Percentiles rank a stretch among this genome's conserved stretches.
phyloP scores from a whole-genome alignment of 768 basidiomycete species.

The Russula virescens region DNA sequence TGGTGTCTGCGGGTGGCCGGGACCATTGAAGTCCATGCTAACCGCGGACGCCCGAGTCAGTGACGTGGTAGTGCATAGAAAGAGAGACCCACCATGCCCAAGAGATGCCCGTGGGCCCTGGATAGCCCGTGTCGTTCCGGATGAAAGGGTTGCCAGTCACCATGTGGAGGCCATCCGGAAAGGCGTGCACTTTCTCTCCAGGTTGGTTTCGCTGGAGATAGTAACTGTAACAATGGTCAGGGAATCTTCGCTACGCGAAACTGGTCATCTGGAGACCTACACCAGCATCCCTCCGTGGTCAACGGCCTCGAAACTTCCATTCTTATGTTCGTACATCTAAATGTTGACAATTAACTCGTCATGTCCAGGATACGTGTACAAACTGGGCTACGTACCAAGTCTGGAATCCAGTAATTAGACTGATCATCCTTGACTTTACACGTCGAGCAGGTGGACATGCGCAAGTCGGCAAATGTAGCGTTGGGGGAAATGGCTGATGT shows the following conservation, averaged over 20 bases:
- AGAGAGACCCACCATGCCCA: slow-evolving; percentile 25
- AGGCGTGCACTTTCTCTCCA: slow-evolving; percentile 10
- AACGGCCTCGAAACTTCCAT: slow-evolving; percentile 3
- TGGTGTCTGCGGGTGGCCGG: slow-evolving; percentile 7
- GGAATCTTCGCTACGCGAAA: not conserved
- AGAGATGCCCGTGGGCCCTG: slow-evolving; percentile 25
- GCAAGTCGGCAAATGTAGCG: slow-evolving; percentile 9
- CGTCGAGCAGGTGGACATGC: slow-evolving; percentile 9
- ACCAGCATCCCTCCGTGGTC: slow-evolving; percentile 15
- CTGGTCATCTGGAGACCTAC: not conserved
- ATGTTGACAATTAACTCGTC: not conserved
- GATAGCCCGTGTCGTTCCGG: slow-evolving; percentile 26
- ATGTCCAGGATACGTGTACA: not conserved
- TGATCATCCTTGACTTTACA: slow-evolving; percentile 20
- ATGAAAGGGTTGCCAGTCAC: slow-evolving; percentile 28
- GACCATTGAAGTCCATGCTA: slow-evolving; percentile 9
- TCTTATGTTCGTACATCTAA: slow-evolving; percentile 10
- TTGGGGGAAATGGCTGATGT: slow-evolving; percentile 1
- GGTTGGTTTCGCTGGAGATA: slow-evolving; percentile 12
- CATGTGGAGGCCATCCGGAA: slow-evolving; percentile 27
- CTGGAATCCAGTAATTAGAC: slow-evolving; percentile 18
- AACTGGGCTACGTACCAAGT: slow-evolving; percentile 5
- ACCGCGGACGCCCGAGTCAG: not conserved
- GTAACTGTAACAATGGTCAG: slow-evolving; percentile 14
- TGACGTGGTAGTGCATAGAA: not conserved